These are phyloP conservation scores for Penicillium sclerotigenum DNA, from an alignment of 2,329 filamentous ascomycete genomes.

Conservation along the genomic window DNA sequence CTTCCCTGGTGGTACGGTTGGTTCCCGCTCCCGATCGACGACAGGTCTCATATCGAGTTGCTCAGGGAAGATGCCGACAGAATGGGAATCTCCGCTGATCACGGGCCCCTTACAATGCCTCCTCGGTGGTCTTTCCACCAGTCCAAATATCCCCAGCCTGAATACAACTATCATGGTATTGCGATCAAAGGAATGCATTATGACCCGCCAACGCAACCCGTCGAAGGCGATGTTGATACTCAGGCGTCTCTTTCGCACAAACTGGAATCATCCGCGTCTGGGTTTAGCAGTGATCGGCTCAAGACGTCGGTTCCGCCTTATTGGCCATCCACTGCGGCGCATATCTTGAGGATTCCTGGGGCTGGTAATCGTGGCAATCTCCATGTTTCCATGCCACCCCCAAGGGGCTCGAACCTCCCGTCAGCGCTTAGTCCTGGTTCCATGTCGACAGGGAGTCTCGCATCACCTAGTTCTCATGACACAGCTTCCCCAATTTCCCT, in stretches of 20 bases:
- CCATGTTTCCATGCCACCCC: constrained; percentile 30
- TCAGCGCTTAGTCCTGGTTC: constrained; percentile 29
- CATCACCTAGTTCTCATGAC: constrained; percentile 30
- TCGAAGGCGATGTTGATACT: constrained; percentile 47
- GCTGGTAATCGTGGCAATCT: constrained; percentile 20
- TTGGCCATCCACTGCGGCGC: constrained; percentile 39
- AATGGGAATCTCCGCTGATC: constrained; percentile 1
- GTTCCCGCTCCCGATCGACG: neutral
- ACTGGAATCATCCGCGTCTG: neutral
- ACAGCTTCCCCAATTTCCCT: constrained; percentile 21
- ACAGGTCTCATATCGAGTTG: constrained; percentile 1
- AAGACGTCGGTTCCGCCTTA: constrained; percentile 29
- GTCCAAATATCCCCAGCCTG: constrained; percentile 11
- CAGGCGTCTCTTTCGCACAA: constrained; percentile 34
- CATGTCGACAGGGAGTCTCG: constrained; percentile 29
- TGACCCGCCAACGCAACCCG: constrained; percentile 5
- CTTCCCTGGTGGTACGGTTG: constrained; percentile 4
- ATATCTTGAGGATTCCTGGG: constrained; percentile 34
- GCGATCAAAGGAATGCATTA: neutral
- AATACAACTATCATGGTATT: constrained; percentile 7
- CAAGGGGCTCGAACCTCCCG: constrained; percentile 20
- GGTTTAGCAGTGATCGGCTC: constrained; percentile 10
- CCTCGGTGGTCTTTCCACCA: constrained; percentile 9
- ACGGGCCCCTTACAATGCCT: constrained; percentile 1
- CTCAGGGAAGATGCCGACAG: neutral